phyloP scores from a whole-genome alignment of 2,329 filamentous ascomycete genomes.

The Aspergillus sp. region DNA sequence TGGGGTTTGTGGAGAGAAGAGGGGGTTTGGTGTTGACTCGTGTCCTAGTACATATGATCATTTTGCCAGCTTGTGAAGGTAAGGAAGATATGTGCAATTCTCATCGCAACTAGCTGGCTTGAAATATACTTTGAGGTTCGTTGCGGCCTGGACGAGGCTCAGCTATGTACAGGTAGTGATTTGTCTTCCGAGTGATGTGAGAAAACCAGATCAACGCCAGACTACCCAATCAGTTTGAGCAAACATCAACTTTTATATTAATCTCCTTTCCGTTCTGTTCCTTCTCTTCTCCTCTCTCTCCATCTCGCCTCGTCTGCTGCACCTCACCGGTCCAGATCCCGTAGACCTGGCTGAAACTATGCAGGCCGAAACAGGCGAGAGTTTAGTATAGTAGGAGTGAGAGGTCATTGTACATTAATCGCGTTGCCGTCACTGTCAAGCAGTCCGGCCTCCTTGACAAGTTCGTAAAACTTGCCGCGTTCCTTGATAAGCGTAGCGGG shows the following conservation, averaged over 20 bases:
- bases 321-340: not conserved
- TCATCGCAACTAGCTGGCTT: not conserved
- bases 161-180: not conserved
- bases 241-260: slow-evolving; percentile 11
- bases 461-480: slow-evolving; percentile 81
- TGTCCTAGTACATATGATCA: too few species aligned
- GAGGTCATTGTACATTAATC: slow-evolving; percentile 19
- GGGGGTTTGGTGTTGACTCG: too few species aligned
- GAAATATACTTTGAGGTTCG: not conserved
- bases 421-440: slow-evolving; percentile 52
- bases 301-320: not conserved
- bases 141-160: not conserved
- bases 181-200: too few species aligned
- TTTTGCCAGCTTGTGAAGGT: too few species aligned
- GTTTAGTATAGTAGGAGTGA: not conserved
- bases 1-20: not conserved
- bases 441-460: slow-evolving; percentile 90
- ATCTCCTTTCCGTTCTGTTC: not conserved
- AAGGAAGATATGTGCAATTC: not conserved
- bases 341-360: not conserved
- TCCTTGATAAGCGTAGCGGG: slow-evolving; percentile 76
- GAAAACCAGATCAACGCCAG: not conserved
- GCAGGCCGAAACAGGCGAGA: not conserved
- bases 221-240: not conserved
- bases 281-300: not conserved